A percentile compares a stretch with the other conserved stretches of the same genome.
These are phyloP conservation scores for Chenopodium suecicum DNA, from an alignment of 148 eudicot species.

Conservation along the genomic window DNA sequence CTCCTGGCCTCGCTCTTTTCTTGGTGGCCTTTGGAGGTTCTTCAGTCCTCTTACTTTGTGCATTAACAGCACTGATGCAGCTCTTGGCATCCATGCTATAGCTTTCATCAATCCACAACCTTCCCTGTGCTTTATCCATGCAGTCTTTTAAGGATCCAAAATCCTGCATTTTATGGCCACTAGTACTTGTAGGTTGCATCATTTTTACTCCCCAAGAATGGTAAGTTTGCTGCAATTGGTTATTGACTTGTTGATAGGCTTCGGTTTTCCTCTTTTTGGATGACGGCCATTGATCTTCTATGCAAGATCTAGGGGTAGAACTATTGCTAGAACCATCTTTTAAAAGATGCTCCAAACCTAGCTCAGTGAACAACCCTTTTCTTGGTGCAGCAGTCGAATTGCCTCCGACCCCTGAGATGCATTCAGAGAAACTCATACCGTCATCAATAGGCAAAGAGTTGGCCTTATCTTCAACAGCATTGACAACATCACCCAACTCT, in stretches of 20 bases:
- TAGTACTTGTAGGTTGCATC: slow-evolving; percentile 23
- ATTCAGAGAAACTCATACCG: slow-evolving; percentile 28
- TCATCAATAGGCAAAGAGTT: slow-evolving; percentile 24
- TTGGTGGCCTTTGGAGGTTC: slow-evolving; percentile 45
- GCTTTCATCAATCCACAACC: slow-evolving; percentile 38
- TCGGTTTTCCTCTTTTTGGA: slow-evolving; percentile 49
- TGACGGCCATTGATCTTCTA: slow-evolving; percentile 41
- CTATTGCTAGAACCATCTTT: slow-evolving; percentile 34
- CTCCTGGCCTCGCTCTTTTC: slow-evolving; percentile 74
- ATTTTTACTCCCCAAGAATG: slow-evolving; percentile 25
- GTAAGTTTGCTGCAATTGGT: slow-evolving; percentile 17
- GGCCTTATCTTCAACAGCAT: slow-evolving; percentile 23
- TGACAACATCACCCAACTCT: slow-evolving; percentile 29
- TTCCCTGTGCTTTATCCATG: slow-evolving; percentile 27
- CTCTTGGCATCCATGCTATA: slow-evolving; percentile 39
- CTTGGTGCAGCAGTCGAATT: slow-evolving; percentile 22
- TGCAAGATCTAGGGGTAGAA: slow-evolving; percentile 37
- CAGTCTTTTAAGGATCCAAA: slow-evolving; percentile 33
- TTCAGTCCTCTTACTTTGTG: slow-evolving; percentile 36
- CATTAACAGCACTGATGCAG: slow-evolving; percentile 34
- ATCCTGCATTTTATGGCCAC: slow-evolving; percentile 10
- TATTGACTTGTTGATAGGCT: slow-evolving; percentile 22
- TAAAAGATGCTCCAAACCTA: slow-evolving; percentile 61
- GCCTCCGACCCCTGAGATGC: slow-evolving; percentile 34
- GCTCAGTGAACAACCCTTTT: slow-evolving; percentile 60